These are phyloP conservation scores for Dendrocalamus sinicus DNA, from an alignment of 176 grass and related monocot genomes.

Conservation along the genomic window DNA sequence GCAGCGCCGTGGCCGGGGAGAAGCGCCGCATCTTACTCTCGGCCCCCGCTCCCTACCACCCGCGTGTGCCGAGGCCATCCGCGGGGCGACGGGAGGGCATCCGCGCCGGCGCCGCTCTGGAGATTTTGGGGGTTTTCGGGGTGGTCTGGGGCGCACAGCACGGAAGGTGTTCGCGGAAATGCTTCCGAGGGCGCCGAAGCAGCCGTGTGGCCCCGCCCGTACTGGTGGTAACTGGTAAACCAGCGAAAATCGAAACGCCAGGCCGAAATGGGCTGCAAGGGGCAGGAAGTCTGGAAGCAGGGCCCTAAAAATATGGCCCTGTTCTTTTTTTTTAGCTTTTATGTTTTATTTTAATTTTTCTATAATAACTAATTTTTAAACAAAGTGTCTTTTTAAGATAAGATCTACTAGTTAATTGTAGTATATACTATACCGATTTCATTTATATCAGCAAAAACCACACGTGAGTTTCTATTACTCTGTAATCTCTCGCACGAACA, in stretches of 20 bases:
- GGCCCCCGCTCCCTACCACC: not conserved
- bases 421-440: too few species aligned
- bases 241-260: not conserved
- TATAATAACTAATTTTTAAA: too few species aligned
- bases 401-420: too few species aligned
- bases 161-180: slow-evolving; percentile 36
- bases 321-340: too few species aligned
- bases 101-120: not conserved
- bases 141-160: not conserved
- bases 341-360: too few species aligned
- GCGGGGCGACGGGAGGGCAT: slow-evolving; percentile 9
- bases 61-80: not conserved
- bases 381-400: too few species aligned
- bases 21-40: slow-evolving; percentile 28
- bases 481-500: too few species aligned
- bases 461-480: too few species aligned
- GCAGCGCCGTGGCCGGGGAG: slow-evolving; percentile 4
- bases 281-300: too few species aligned
- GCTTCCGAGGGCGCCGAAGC: not conserved
- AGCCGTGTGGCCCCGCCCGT: not conserved
- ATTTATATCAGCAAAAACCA: too few species aligned
- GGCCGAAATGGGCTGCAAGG: not conserved
- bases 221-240: too few species aligned
- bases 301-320: too few species aligned
- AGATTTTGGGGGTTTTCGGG: not conserved